Base-by-base conservation (phyloP, 2,329 filamentous ascomycete species). In the Penicillium sp. region DNA sequence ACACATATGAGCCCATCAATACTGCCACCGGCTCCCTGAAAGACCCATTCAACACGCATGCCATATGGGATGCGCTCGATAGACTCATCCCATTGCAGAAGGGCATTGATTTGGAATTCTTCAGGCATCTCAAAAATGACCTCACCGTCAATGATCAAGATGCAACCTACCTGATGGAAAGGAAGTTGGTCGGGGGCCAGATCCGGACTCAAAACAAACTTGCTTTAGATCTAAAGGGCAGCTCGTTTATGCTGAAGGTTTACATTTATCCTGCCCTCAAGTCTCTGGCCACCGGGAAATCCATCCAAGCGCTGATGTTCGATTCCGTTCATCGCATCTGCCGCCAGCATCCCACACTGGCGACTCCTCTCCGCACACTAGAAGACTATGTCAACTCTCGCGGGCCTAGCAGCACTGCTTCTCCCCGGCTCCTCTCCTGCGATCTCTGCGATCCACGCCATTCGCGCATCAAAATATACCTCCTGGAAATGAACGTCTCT, bases 241-340 rank as follows among this genome's bases (percentile, higher is more conserved):
- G 44, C 14, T 22, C 31, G 4, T 40, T 54, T 28, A 34, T 47
- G 19, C 2, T 55, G 18, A 58, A 58, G 28, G 46, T 30, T 3
- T 58, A 58, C 29, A 44, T 58, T 28, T 56, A 54, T 25, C 54
- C 49, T 8, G 36, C 25, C 31, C 40, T 58, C 19, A 58, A 58
- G 43, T 41, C 49, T 9, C 22, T 45, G 8, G 49, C 45, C 11
- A 56, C 56, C 11, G 56, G 56, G 0, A 39, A 39, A 12, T 41
- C 56, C 3, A 50, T 52, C 35, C n/a, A 46, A 18, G 31, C 44
- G 6, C 35, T 57, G 1, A 41, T 55, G 19, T 55, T 58, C 40
- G 25, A 46, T 10, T 50, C 54, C 7, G 39, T 52, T 13, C 40
- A 39, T 28, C 31, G 30, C 46, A 16, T 41, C 43, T 30, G 14